Evolutionary conservation across 768 basidiomycete genomes (phyloP).

Genomic region (Kwoniella europaea): DNA sequence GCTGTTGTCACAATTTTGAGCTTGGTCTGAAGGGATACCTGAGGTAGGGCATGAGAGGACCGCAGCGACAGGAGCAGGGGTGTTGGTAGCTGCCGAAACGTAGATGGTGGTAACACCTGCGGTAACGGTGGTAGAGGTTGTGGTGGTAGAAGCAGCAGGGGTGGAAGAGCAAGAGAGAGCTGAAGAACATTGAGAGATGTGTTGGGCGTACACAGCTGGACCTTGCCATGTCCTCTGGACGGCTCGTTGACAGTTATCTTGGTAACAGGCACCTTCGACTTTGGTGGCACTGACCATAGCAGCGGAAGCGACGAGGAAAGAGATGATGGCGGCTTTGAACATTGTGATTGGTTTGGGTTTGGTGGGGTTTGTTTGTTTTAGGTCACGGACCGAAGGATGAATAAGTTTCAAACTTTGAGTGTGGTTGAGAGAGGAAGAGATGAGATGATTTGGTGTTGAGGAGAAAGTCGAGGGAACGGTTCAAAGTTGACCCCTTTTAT

Average conservation of each 20-base stretch:
- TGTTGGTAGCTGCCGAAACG: slow-evolving; percentile 3
- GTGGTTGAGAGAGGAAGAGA: background rate
- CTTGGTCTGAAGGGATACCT: slow-evolving; percentile 5
- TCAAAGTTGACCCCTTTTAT: slow-evolving; percentile 3
- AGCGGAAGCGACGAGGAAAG: slow-evolving; percentile 19
- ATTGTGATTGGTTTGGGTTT: slow-evolving; percentile 9
- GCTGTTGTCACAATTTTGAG: slow-evolving; percentile 11
- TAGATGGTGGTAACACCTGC: slow-evolving; percentile 18
- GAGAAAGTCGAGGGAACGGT: background rate
- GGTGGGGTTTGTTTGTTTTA: background rate
- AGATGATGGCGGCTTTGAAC: slow-evolving; percentile 14
- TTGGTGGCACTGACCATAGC: slow-evolving; percentile 18
- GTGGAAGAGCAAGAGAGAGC: slow-evolving; percentile 14
- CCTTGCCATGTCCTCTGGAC: slow-evolving; percentile 21
- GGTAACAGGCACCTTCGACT: slow-evolving; percentile 12
- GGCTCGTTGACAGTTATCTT: slow-evolving; percentile 23
- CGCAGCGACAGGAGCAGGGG: slow-evolving; percentile 11
- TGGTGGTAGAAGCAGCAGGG: slow-evolving; percentile 15
- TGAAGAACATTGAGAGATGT: slow-evolving; percentile 18
- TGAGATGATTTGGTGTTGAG: background rate
- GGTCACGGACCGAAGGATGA: background rate
- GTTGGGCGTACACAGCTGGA: slow-evolving; percentile 15
- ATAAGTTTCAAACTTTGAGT: background rate
- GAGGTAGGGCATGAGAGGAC: slow-evolving; percentile 10
- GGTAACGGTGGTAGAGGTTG: slow-evolving; percentile 7